Conservation (phyloP, 345 rosid species). For the Eutrema japonicum region DNA sequence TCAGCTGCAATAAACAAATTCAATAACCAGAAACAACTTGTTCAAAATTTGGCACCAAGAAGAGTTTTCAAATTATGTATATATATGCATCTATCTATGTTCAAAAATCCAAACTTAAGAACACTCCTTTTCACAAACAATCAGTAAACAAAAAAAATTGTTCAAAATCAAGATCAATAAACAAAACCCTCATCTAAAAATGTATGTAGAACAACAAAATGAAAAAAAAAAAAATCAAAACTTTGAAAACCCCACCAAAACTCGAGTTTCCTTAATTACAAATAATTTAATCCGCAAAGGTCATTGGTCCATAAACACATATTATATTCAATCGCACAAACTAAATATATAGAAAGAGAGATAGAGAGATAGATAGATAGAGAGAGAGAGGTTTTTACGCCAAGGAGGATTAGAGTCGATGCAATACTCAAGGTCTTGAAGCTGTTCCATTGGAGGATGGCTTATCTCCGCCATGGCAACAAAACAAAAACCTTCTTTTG, state of each 20-base stretch:
- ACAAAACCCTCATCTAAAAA: not conserved
- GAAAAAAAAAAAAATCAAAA: conserved; percentile 1
- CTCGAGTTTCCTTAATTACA: not conserved
- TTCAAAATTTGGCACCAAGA: not conserved
- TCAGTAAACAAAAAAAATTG: not conserved
- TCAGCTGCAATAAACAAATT: conserved; percentile 61
- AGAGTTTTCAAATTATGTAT: not conserved
- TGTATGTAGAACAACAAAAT: not conserved
- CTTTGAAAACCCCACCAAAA: conserved; percentile 20
- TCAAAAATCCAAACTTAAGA: not conserved
- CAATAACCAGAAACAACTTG: not conserved
- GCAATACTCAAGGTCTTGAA: conserved; percentile 98
- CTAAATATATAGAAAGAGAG: not conserved
- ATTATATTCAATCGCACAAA: conserved; percentile 10
- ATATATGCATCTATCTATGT: not conserved
- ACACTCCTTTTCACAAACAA: not conserved
- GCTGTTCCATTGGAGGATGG: conserved; percentile 93
- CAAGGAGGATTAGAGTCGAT: conserved; percentile 99
- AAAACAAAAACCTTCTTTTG: conserved; percentile 3
- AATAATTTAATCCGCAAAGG: not conserved
- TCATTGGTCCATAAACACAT: conserved; percentile 20
- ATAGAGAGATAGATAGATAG: not conserved
- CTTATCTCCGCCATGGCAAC: conserved; percentile 61
- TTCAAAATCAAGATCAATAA: too few relatives aligned
- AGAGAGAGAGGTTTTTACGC: conserved; percentile 56